Base-by-base conservation (phyloP, 2,329 filamentous ascomycete species). In the Cordyceps tenuipes region DNA sequence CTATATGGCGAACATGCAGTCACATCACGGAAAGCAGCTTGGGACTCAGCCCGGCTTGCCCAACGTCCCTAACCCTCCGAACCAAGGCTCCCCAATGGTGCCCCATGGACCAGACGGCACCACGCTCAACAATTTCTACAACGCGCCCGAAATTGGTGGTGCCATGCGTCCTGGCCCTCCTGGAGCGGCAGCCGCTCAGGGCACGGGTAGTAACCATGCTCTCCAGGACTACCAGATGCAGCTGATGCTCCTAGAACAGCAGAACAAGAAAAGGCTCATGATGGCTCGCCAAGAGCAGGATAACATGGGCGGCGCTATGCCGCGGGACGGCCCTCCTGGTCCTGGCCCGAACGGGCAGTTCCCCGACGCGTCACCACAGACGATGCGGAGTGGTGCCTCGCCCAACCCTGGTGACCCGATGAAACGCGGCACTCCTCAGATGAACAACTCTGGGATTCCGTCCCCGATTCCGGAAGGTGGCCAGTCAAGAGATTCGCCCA, bases 181-280 rank as follows among this genome's bases (percentile, higher is more conserved):
- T 44, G 77, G 73, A 61, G 74, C 72, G 39, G 79, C 79, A 64
- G 75, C 74, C 64, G 75, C 73, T 17, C 56, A 58, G 15, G 78
- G 74, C 63, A 79, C 72, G 15, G 73, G 73, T 39, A 88, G 87
- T 73, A 93, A 91, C 70, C 89, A 92, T 71, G 89, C 89, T 23
- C 79, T 93, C 50, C 89, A 92, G 72, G 89, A 94, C 71, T 93
- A 93, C 68, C 89, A 93, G 76, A 92, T 92, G 89, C 89, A 93
- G 71, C 76, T 93, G 70, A 93, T 92, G 89, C 75, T 92, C 54
- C 80, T 93, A 17, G 89, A 93, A 73, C 89, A 92, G 73, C 89
- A 93, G 74, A 93, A 93, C 68, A 93, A 92, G 79, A 92, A 91
- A 74, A 80, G 89, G 19, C 79, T 93, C 53, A 85, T 91, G 79